phyloP scores from a whole-genome alignment of 2,329 filamentous ascomycete genomes.

The Alternaria ventricosa region DNA sequence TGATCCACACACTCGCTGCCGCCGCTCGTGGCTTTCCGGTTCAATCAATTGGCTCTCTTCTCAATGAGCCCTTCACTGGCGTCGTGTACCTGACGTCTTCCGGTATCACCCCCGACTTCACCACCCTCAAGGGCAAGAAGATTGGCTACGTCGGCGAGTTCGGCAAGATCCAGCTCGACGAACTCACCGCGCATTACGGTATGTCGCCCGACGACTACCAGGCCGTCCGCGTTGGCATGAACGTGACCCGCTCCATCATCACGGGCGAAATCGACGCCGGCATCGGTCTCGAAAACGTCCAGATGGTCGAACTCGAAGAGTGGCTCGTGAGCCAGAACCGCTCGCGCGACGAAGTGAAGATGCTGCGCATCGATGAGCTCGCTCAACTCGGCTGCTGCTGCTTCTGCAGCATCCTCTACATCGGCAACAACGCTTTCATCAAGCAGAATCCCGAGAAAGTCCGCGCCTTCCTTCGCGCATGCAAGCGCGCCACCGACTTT shows the following conservation, averaged over 20 bases:
- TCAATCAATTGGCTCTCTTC: slow-evolving; percentile 73
- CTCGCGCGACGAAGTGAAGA: slow-evolving; percentile 72
- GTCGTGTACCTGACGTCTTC: slow-evolving; percentile 77
- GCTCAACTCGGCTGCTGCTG: slow-evolving; percentile 82
- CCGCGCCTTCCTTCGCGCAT: slow-evolving; percentile 71
- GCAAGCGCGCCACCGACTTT: slow-evolving; percentile 76
- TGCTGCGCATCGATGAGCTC: slow-evolving; percentile 82
- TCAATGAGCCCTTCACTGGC: slow-evolving; percentile 81
- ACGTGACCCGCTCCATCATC: slow-evolving; percentile 78
- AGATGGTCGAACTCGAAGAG: slow-evolving; percentile 82
- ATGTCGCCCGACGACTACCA: slow-evolving; percentile 77
- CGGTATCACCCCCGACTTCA: slow-evolving; percentile 77
- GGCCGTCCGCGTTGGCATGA: slow-evolving; percentile 80
- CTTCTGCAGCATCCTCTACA: slow-evolving; percentile 83
- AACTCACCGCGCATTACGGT: slow-evolving; percentile 78
- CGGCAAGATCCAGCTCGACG: slow-evolving; percentile 82
- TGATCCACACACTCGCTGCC: slow-evolving; percentile 82
- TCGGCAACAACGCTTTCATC: slow-evolving; percentile 76
- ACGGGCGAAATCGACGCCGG: slow-evolving; percentile 75
- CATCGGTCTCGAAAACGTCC: slow-evolving; percentile 79
- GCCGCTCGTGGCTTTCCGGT: slow-evolving; percentile 79
- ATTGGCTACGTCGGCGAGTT: slow-evolving; percentile 84
- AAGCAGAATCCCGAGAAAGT: slow-evolving; percentile 70
- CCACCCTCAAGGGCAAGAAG: slow-evolving; percentile 74
- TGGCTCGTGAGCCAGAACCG: slow-evolving; percentile 71